phyloP scores from a whole-genome alignment of 2,329 filamentous ascomycete species.

The Aspergillus oerlinghausenensis region DNA sequence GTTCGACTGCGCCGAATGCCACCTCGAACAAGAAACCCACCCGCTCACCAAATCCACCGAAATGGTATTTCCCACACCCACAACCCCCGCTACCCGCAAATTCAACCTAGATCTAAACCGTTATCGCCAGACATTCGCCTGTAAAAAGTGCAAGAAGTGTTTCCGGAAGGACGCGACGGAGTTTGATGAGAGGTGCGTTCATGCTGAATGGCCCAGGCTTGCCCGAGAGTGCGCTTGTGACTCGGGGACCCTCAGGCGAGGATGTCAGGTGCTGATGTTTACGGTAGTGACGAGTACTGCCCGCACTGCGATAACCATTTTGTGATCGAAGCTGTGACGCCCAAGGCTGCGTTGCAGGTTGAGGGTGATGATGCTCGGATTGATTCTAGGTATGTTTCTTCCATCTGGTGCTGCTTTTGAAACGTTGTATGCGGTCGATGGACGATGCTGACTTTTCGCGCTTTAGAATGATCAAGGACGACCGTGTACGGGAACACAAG shows the following conservation, averaged over 20 bases:
- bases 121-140: conserved; percentile 63
- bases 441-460: conserved; percentile 10
- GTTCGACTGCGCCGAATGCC: conserved; percentile 98
- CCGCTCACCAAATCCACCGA: conserved; percentile 71
- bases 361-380: conserved; percentile 87
- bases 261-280: background rate
- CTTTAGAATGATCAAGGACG: conserved; percentile 80
- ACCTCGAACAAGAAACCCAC: conserved; percentile 75
- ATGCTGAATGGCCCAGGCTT: background rate
- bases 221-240: background rate
- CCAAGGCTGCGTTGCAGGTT: conserved; percentile 76
- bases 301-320: conserved; percentile 99
- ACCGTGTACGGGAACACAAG: conserved; percentile 61
- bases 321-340: conserved; percentile 80
- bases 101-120: background rate
- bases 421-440: background rate
- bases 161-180: conserved; percentile 91
- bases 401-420: background rate
- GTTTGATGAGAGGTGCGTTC: conserved; percentile 71
- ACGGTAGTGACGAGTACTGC: conserved; percentile 83
- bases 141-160: conserved; percentile 98
- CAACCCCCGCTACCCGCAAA: conserved; percentile 4
- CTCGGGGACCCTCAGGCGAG: background rate
- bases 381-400: conserved; percentile 58
- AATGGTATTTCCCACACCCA: conserved; percentile 53